Percentiles rank a stretch among this genome's conserved stretches.
phyloP scores from a whole-genome alignment of 2,329 filamentous ascomycete species.

The Aspergillus transmontanensis region DNA sequence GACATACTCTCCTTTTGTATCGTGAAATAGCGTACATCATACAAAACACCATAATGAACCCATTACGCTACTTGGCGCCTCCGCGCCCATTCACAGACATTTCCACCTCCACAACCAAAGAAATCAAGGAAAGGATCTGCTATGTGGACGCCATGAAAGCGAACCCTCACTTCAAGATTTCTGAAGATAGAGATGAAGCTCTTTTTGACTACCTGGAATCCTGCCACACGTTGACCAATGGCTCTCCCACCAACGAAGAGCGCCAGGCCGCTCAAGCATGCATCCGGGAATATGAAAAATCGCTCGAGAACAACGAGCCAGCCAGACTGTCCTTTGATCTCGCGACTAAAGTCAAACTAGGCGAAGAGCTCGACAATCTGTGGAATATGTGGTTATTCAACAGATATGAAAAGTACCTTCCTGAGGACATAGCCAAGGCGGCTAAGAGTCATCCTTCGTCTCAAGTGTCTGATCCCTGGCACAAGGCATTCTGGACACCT shows the following conservation, averaged over 20 bases:
- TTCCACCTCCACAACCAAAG: conserved; percentile 9
- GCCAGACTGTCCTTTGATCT: conserved; percentile 17
- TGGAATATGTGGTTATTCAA: conserved; percentile 15
- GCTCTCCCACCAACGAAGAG: neutral
- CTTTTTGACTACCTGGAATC: conserved; percentile 9
- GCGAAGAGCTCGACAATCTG: conserved; percentile 19
- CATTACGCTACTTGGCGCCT: conserved; percentile 17
- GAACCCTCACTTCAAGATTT: conserved; percentile 3
- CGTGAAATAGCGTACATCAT: neutral
- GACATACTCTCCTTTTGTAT: neutral
- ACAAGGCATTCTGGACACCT: conserved; percentile 16
- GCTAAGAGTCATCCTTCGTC: conserved; percentile 5
- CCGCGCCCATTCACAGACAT: conserved; percentile 12
- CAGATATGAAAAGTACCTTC: conserved; percentile 15
- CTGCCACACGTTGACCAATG: conserved; percentile 10
- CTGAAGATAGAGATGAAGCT: conserved; percentile 1
- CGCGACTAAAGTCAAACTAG: conserved; percentile 17
- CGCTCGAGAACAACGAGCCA: conserved; percentile 1
- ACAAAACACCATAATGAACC: conserved; percentile 9
- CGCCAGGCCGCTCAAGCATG: neutral
- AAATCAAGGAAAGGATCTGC: conserved; percentile 12
- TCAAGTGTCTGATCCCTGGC: conserved; percentile 13
- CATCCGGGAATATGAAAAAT: conserved; percentile 6
- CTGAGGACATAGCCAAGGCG: conserved; percentile 1
- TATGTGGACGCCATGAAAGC: conserved; percentile 10